A percentile compares a stretch with the other conserved stretches of the same genome.
phyloP scores from a whole-genome alignment of 139 green algal genomes.

The Chlamydomonas asymmetrica region DNA sequence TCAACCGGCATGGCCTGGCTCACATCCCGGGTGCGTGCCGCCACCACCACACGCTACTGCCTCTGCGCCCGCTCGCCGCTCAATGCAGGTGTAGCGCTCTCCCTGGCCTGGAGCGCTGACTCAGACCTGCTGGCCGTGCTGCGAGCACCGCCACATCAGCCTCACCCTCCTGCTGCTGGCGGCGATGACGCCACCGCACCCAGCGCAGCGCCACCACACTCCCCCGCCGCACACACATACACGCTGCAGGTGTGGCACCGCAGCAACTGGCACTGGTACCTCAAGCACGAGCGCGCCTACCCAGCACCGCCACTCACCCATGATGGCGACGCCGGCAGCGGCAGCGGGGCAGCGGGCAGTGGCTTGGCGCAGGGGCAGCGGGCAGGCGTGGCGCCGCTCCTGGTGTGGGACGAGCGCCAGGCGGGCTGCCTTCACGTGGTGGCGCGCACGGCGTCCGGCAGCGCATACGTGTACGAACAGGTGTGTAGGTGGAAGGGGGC shows the following conservation, averaged over 20 bases:
- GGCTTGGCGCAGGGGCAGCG: neutral
- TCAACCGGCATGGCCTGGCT: no score
- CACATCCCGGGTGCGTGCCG: no score
- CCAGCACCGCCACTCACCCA: no score
- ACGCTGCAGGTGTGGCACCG: slow-evolving; percentile 88
- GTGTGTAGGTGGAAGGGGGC: no score
- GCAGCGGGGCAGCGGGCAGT: neutral
- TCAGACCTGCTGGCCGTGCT: slow-evolving; percentile 83
- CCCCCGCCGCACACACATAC: neutral
- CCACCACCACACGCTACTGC: no score
- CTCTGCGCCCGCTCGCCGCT: no score
- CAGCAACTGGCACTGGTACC: slow-evolving; percentile 96
- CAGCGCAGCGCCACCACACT: neutral
- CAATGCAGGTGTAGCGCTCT: slow-evolving; percentile 12
- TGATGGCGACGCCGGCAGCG: neutral
- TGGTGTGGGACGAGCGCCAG: slow-evolving; percentile 61
- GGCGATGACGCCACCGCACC: no score
- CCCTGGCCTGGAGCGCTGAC: slow-evolving; percentile 79
- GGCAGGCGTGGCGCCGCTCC: neutral
- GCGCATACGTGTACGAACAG: no score
- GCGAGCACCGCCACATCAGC: no score
- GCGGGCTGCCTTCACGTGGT: slow-evolving; percentile 50
- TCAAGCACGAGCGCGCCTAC: slow-evolving; percentile 77
- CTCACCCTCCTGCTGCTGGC: no score
- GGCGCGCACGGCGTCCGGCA: neutral